Conservation (phyloP, 2,329 filamentous ascomycete species). For the Lojkania enalia region DNA sequence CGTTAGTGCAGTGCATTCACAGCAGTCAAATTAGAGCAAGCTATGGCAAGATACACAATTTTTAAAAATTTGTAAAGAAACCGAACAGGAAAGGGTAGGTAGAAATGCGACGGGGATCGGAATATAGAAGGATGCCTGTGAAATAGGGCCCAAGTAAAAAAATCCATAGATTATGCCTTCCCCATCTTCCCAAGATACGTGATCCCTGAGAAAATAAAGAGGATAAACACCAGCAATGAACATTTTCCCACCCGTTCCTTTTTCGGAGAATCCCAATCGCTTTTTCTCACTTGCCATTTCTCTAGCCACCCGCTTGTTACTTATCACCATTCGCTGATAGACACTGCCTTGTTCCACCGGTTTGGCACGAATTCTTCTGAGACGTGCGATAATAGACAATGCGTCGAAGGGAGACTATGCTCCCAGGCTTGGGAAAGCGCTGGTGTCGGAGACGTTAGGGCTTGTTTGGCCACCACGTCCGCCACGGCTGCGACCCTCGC, state of each 20-base stretch:
- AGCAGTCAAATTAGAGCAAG: too few species aligned
- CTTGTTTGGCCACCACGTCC: slow-evolving; percentile 50
- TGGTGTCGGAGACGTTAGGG: slow-evolving; percentile 55
- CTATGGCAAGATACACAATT: too few species aligned
- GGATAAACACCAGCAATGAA: neutral
- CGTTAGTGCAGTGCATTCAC: too few species aligned
- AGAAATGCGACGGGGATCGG: neutral
- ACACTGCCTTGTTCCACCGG: neutral
- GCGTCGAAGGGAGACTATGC: slow-evolving; percentile 37
- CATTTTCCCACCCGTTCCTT: neutral
- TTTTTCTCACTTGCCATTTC: neutral
- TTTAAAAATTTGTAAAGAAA: neutral
- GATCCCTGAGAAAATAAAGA: too few species aligned
- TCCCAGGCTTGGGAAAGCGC: slow-evolving; percentile 59
- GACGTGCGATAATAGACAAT: slow-evolving; percentile 20
- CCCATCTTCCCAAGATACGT: too few species aligned
- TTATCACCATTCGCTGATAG: neutral
- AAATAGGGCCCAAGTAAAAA: neutral
- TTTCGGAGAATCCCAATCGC: neutral
- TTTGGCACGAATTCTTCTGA: neutral
- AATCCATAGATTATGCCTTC: neutral
- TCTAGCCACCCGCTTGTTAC: too few species aligned
- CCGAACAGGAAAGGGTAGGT: neutral
- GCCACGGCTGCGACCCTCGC: slow-evolving; percentile 56
- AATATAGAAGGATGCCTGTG: too few species aligned